Evolutionary conservation across 768 basidiomycete genomes (phyloP).

Genomic region (Sarcodon aspratus): DNA sequence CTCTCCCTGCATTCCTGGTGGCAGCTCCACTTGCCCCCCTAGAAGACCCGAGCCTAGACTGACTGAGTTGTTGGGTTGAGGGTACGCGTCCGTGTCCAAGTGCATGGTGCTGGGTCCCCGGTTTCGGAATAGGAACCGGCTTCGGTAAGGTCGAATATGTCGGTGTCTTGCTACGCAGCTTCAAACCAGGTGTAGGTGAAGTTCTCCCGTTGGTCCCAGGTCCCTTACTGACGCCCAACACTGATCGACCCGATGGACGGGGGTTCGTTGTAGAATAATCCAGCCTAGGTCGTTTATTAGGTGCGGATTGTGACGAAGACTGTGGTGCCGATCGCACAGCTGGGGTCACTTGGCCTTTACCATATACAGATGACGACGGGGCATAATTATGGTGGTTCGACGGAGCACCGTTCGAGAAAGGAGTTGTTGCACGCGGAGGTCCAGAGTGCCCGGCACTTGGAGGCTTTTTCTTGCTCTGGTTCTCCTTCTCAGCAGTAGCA

Average conservation of each 20-base stretch:
- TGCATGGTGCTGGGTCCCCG: slow-evolving; percentile 39
- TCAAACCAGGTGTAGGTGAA: slow-evolving; percentile 30
- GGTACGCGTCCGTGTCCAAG: slow-evolving; percentile 42
- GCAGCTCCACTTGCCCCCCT: slow-evolving; percentile 12
- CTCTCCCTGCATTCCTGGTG: slow-evolving; percentile 38
- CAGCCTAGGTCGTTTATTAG: slow-evolving; percentile 54
- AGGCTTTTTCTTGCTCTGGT: slow-evolving; percentile 23
- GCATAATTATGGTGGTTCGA: slow-evolving; percentile 23
- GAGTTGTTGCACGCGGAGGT: slow-evolving; percentile 51
- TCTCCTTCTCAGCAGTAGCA: slow-evolving; percentile 66
- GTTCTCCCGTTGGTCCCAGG: slow-evolving; percentile 15
- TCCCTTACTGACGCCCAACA: slow-evolving; percentile 21
- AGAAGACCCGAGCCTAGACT: slow-evolving; percentile 10
- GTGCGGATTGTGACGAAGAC: slow-evolving; percentile 29
- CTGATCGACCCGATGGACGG: slow-evolving; percentile 3
- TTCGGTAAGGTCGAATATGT: slow-evolving; percentile 21
- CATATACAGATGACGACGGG: slow-evolving; percentile 14
- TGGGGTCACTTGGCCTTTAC: slow-evolving; percentile 41
- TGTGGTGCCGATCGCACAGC: slow-evolving; percentile 43
- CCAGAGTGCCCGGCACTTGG: slow-evolving; percentile 26
- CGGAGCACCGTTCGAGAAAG: slow-evolving; percentile 9
- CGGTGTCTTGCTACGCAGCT: slow-evolving; percentile 27
- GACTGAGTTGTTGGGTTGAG: slow-evolving; percentile 18
- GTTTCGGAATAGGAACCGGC: slow-evolving; percentile 32
- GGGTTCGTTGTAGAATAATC: slow-evolving; percentile 22